Evolutionary conservation across 2,329 filamentous ascomycete genomes (phyloP), one percentile per base, ranked within the genome.

Genomic region (Exophiala lecanii-corni): DNA sequence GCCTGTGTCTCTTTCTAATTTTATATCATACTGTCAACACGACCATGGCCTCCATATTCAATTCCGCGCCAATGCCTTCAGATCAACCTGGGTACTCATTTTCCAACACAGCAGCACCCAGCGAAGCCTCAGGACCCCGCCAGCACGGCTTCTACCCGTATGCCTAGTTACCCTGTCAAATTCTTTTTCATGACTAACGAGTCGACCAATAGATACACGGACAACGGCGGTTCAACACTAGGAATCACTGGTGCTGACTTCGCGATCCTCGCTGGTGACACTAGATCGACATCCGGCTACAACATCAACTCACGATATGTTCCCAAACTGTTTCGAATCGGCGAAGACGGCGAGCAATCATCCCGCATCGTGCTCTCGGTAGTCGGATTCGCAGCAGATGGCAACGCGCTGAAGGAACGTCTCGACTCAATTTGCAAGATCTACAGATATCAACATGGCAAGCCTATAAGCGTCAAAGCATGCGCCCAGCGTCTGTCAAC

Each of bases 391-490:
- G 88, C 89, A 10, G 92, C 92, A 52, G 92, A 98, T 65, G 92
- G 92, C 47, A 82, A 89, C 59, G 91, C 92, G 25, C 75, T 98
- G 57, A 91, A 92, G 69, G 91, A 97, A 71, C 86, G 88, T 53
- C 79, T 97, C 53, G 91, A 97, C 64, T 83, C 87, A 52, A 81
- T 95, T 61, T 92, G 94, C 75, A 97, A 95, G 76, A 94, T 97
- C 84, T 97, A 97, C 79, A 86, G 86, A 60, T 96, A 96, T 74
- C 89, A 94, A 65, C 91, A 97, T 67, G 88, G 88, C 68, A 98
- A 97, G 75, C 81, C 87, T 54, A 98, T 98, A 84, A 84, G 80
- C 53, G 85, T 97, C 61, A 84, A 87, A 60, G 92, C 92, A 36
- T 97, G 91, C 69, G 94, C 92, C 43, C 91, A 97, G 71, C 82